These are phyloP conservation scores for Trichoderma gamsii DNA, from an alignment of 495 filamentous ascomycete species.

Conservation along the genomic window DNA sequence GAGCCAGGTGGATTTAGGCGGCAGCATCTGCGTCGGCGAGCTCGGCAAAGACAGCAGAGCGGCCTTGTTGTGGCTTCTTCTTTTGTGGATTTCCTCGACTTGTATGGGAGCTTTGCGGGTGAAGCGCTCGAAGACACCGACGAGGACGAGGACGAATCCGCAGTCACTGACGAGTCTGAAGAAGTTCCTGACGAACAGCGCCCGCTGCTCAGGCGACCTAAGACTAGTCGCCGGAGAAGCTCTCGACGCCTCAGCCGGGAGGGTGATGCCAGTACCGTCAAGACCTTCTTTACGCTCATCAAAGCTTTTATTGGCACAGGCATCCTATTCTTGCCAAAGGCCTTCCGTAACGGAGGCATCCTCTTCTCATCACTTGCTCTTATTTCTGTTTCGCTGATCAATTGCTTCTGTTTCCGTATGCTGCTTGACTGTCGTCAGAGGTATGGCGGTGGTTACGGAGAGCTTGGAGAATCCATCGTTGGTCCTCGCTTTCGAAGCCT, in stretches of 20 bases:
- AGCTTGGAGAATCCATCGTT: conserved; percentile 51
- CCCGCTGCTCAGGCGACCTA: conserved; percentile 57
- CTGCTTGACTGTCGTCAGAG: conserved; percentile 50
- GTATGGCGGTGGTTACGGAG: conserved; percentile 56
- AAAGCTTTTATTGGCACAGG: conserved; percentile 63
- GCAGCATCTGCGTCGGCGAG: conserved; percentile 49
- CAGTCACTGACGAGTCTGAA: conserved; percentile 37
- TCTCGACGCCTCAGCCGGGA: conserved; percentile 54
- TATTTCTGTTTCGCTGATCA: conserved; percentile 47
- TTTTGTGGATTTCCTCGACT: conserved; percentile 62
- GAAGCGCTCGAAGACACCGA: conserved; percentile 56
- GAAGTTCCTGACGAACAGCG: conserved; percentile 40
- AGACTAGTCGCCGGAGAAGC: conserved; percentile 64
- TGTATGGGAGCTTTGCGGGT: conserved; percentile 66
- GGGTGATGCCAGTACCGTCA: conserved; percentile 52
- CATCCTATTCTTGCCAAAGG: conserved; percentile 64
- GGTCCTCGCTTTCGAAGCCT: conserved; percentile 46
- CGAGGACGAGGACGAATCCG: conserved; percentile 49
- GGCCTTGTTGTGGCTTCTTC: conserved; percentile 50
- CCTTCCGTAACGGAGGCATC: conserved; percentile 62
- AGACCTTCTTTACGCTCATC: conserved; percentile 62
- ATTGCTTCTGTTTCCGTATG: conserved; percentile 56
- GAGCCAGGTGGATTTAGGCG: conserved; percentile 58
- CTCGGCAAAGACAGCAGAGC: conserved; percentile 34
- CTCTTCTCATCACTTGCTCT: conserved; percentile 58